Evolutionary conservation across 148 eudicot species (phyloP).

Genomic region (Euryodendron excelsum): DNA sequence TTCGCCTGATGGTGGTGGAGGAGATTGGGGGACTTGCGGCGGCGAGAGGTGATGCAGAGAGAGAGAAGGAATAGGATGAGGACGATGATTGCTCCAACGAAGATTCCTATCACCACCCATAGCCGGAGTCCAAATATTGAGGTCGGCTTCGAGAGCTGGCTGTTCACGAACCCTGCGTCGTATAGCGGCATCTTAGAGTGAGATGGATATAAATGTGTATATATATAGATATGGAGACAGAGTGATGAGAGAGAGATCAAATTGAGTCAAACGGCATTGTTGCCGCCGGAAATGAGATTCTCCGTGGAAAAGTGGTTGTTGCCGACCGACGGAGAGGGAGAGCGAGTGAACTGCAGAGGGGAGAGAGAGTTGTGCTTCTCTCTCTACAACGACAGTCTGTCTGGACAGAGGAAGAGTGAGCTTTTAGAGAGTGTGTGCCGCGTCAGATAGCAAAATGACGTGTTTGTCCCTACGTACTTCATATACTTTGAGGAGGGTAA

Average conservation of each 20-base stretch:
- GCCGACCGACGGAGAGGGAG: not conserved
- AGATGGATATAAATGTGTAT: not conserved
- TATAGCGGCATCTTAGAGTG: constrained; percentile 50
- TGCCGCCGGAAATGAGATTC: not conserved
- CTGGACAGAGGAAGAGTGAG: not conserved
- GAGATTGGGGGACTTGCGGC: constrained; percentile 27
- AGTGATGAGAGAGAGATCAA: not conserved
- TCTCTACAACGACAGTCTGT: not conserved
- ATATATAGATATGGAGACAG: not conserved
- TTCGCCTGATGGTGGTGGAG: constrained; percentile 9
- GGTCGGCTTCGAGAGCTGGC: constrained; percentile 83
- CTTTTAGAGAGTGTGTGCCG: too few relatives aligned
- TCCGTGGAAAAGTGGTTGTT: too few relatives aligned
- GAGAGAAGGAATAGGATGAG: constrained; percentile 80
- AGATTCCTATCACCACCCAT: constrained; percentile 91
- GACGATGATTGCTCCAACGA: constrained; percentile 85
- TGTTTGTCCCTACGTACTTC: too few relatives aligned
- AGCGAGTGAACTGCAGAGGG: not conserved
- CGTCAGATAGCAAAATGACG: too few relatives aligned
- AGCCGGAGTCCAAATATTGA: constrained; percentile 84
- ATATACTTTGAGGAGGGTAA: too few relatives aligned
- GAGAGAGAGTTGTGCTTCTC: not conserved
- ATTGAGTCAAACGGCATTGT: not conserved
- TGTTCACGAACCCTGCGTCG: constrained; percentile 65
- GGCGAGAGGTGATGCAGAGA: constrained; percentile 66